A percentile compares a stretch with the other conserved stretches of the same genome.
phyloP scores from a whole-genome alignment of 768 basidiomycete genomes.

The Boletus speciosus region DNA sequence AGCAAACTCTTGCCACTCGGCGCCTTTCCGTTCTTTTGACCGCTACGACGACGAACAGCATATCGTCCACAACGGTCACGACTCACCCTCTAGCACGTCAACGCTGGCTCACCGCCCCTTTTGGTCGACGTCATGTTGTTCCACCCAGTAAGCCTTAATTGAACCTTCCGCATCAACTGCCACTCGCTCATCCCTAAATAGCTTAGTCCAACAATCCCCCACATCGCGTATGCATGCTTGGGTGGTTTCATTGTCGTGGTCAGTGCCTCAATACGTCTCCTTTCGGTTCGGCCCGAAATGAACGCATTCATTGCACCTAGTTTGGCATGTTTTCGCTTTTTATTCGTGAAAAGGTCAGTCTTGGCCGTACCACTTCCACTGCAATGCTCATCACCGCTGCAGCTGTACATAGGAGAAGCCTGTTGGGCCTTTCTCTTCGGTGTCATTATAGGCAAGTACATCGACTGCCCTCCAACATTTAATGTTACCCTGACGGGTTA shows the following conservation, averaged over 20 bases:
- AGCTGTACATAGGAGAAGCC: slow-evolving; percentile 95
- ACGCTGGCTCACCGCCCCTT: background rate
- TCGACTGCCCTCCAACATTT: background rate
- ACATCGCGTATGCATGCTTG: slow-evolving; percentile 75
- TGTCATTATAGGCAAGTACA: slow-evolving; percentile 71
- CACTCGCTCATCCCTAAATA: slow-evolving; percentile 8
- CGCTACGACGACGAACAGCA: background rate
- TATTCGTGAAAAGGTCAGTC: slow-evolving; percentile 73
- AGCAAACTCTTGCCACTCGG: background rate
- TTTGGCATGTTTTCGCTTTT: slow-evolving; percentile 96
- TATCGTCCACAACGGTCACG: slow-evolving; percentile 5
- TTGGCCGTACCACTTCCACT: background rate
- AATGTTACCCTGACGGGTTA: slow-evolving; percentile 4
- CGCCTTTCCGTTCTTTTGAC: background rate
- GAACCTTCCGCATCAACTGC: background rate
- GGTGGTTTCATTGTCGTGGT: slow-evolving; percentile 81
- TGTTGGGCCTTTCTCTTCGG: slow-evolving; percentile 94
- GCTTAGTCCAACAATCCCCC: slow-evolving; percentile 57
- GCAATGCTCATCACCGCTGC: slow-evolving; percentile 5
- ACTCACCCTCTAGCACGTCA: background rate
- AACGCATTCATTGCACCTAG: slow-evolving; percentile 33
- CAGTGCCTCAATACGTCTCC: slow-evolving; percentile 23
- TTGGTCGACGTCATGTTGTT: slow-evolving; percentile 41
- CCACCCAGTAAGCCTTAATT: slow-evolving; percentile 41
- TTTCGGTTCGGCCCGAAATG: background rate